Conservation (phyloP, 2,329 filamentous ascomycete species). For the Nemania sp. region DNA sequence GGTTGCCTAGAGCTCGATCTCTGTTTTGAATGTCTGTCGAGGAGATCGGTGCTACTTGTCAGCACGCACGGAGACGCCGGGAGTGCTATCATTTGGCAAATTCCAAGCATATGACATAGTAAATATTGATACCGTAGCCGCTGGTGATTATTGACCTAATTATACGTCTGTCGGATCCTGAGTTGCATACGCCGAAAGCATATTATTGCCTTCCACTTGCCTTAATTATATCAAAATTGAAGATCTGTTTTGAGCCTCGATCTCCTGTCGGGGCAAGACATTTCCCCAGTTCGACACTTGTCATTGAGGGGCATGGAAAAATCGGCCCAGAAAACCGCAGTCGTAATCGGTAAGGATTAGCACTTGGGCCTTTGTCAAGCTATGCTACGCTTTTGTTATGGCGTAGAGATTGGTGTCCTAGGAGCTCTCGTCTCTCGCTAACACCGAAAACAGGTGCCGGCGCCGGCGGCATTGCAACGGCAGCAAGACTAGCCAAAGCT, state of each 20-base stretch:
- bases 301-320: conserved; percentile 33
- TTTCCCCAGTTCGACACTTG: not conserved
- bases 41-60: conserved; percentile 5
- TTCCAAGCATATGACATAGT: not conserved
- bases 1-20: conserved; percentile 8
- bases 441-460: conserved; percentile 60
- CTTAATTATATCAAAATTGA: not conserved
- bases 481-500: conserved; percentile 71
- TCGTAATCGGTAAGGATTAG: conserved; percentile 54
- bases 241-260: no score
- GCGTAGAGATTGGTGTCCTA: no score
- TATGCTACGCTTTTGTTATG: not conserved
- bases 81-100: not conserved
- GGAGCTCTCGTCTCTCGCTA: conserved; percentile 13
- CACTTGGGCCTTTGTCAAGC: not conserved
- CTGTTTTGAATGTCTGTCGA: not conserved
- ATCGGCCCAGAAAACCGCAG: conserved; percentile 49
- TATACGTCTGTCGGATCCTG: no score
- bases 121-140: no score
- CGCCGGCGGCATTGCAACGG: conserved; percentile 71
- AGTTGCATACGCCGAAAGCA: not conserved
- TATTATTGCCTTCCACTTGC: not conserved
- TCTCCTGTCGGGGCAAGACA: not conserved
- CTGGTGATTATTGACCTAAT: no score
- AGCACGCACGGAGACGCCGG: not conserved